Conservation (phyloP, 208 protist species). For the Trypanosoma rangeli region DNA sequence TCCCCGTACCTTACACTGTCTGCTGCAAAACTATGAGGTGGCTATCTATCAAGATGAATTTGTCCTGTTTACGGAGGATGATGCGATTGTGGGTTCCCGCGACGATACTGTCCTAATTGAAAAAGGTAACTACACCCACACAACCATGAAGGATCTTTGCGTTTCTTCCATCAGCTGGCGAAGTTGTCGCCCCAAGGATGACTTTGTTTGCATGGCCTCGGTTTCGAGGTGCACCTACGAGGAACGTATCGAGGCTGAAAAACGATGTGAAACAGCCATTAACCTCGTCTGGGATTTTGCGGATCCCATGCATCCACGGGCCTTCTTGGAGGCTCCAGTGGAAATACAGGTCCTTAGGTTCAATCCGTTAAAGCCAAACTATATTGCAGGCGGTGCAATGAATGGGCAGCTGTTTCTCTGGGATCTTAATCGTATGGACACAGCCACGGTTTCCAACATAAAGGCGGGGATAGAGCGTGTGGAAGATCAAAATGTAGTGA, state of each 20-base stretch:
- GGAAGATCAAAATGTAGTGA: slow-evolving; percentile 6
- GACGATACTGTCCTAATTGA: slow-evolving; percentile 83
- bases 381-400: slow-evolving; percentile 83
- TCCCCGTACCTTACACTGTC: slow-evolving; percentile 78
- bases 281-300: slow-evolving; percentile 89
- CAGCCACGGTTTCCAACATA: background rate
- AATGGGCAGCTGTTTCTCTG: slow-evolving; percentile 92
- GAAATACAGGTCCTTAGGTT: slow-evolving; percentile 91
- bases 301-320: slow-evolving; percentile 90
- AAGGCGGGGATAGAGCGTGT: slow-evolving; percentile 6
- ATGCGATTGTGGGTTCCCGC: slow-evolving; percentile 76
- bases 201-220: slow-evolving; percentile 81
- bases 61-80: slow-evolving; percentile 83
- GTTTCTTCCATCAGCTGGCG: slow-evolving; percentile 83
- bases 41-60: slow-evolving; percentile 90
- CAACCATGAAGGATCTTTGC: slow-evolving; percentile 69
- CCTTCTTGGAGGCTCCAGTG: slow-evolving; percentile 80
- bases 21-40: slow-evolving; percentile 83
- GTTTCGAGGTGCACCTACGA: slow-evolving; percentile 57
- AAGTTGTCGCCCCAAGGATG: slow-evolving; percentile 58
- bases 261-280: slow-evolving; percentile 67
- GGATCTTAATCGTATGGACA: slow-evolving; percentile 64
- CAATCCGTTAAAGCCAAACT: slow-evolving; percentile 72
- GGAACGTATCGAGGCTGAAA: slow-evolving; percentile 74
- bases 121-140: slow-evolving; percentile 87